Evolutionary conservation across 345 rosid species (phyloP), one percentile per base, ranked within the genome.

Genomic region (Noccaea bulbosa): DNA sequence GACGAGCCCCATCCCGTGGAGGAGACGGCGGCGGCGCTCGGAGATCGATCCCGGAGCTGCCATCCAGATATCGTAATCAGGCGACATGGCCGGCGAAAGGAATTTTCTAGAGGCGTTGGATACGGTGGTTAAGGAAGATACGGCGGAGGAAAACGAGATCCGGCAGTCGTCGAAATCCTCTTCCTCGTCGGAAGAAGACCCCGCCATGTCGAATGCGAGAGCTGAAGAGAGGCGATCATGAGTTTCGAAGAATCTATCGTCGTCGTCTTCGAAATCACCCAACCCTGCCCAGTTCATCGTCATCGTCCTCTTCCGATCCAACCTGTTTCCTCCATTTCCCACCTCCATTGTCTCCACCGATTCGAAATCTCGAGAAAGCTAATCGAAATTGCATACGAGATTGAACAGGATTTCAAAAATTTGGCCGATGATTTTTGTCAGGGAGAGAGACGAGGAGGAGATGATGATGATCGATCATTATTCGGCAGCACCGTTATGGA

Each of bases 31-130:
- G 6, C 99, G 85, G 3, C 99, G 83, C 62, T 94, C 93, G 0
- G 67, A 81, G 12, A 94, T 85, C 8, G 99, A 88, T 4, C 93
- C 96, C 1, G 99, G 99, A 7, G 91, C 86, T 1, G 90, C 80
- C 95, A 85, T 88, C 98, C 98, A 94, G 22, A 92, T 63, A 45
- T 91, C 81, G 67, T 94, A 94, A 33, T 91, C 86, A 2, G 83
- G 85, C 0, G 80, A 69, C 80, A 82, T 78, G 1, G 81, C 48
- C 62, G 82, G 79, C 48, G 48, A 75, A 0, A 81, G 82, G 61
- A 79, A 83, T 47, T 78, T 81, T 17, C 84, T 82, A 7, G 85
- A 62, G 41, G 80, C 62, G 22, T 79, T 46, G 0, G 79, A 50
- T 5, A 69, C 73, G 54, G 60, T 64, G 16, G 79, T 64, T 33